These are phyloP conservation scores for Golovinomyces cichoracearum DNA, from an alignment of 2,329 filamentous ascomycete genomes.

Conservation along the genomic window DNA sequence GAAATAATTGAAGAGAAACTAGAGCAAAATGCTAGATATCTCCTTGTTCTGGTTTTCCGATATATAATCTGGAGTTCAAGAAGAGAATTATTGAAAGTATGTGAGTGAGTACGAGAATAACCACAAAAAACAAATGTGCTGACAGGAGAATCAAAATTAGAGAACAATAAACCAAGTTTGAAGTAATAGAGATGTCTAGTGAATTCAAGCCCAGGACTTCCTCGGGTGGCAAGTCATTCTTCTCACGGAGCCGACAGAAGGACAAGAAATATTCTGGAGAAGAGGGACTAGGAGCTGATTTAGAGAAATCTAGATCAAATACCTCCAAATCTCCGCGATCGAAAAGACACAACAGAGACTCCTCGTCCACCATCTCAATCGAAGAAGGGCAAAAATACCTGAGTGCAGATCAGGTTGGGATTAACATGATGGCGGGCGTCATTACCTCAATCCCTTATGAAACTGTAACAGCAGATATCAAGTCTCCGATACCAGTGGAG, in stretches of 20 bases:
- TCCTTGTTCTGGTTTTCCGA: no score
- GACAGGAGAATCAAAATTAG: no score
- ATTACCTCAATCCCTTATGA: slow-evolving; percentile 81
- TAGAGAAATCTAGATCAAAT: slow-evolving; percentile 33
- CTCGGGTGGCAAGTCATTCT: slow-evolving; percentile 53
- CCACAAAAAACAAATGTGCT: no score
- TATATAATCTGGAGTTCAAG: no score
- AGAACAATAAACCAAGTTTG: no score
- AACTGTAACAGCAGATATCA: slow-evolving; percentile 34
- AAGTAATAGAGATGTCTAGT: slow-evolving; percentile 27
- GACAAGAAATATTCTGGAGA: slow-evolving; percentile 36
- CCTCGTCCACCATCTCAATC: slow-evolving; percentile 46
- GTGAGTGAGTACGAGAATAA: no score
- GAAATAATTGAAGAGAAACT: no score
- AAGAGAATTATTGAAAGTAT: no score
- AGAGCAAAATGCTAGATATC: no score
- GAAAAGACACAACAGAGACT: slow-evolving; percentile 50
- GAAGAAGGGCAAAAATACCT: slow-evolving; percentile 35
- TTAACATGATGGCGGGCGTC: slow-evolving; percentile 54
- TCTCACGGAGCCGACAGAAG: slow-evolving; percentile 71
- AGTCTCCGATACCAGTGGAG: slow-evolving; percentile 46
- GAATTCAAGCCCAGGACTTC: slow-evolving; percentile 61
- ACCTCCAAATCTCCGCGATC: slow-evolving; percentile 46
- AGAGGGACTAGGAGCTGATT: slow-evolving; percentile 27
- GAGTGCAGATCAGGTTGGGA: slow-evolving; percentile 30